Percentiles rank a stretch among this genome's conserved stretches.
These are phyloP conservation scores for Ustilago trichophora DNA, from an alignment of 1,284 basidiomycete species.

Conservation along the genomic window DNA sequence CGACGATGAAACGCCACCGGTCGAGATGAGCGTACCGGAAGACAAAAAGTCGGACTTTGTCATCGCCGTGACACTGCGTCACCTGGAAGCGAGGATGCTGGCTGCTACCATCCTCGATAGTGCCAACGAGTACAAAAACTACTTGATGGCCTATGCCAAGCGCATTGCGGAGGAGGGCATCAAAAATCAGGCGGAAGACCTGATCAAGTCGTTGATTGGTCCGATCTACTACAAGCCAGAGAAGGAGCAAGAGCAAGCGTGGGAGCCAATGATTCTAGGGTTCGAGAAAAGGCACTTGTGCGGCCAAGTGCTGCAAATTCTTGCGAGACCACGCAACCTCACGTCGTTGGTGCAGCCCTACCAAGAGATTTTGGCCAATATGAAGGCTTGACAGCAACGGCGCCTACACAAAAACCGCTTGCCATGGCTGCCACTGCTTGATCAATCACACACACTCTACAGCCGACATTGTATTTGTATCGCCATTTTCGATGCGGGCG, in stretches of 20 bases:
- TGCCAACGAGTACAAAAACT: conserved; percentile 55
- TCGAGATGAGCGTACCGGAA: conserved; percentile 44
- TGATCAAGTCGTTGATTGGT: conserved; percentile 58
- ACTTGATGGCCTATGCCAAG: conserved; percentile 53
- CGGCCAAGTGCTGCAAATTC: conserved; percentile 43
- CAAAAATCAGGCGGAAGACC: conserved; percentile 60
- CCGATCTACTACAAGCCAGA: conserved; percentile 61
- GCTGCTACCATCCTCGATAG: conserved; percentile 62
- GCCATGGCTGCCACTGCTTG: too few relatives aligned
- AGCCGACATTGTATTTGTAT: too few relatives aligned
- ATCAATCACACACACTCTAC: too few relatives aligned
- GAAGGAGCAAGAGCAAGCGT: conserved; percentile 27
- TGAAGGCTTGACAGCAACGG: conserved; percentile 26
- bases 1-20: conserved; percentile 20
- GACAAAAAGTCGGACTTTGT: conserved; percentile 49
- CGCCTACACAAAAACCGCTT: too few relatives aligned
- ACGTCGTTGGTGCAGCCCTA: conserved; percentile 45
- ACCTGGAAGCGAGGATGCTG: conserved; percentile 60
- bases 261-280: conserved; percentile 41
- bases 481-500: too few relatives aligned
- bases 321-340: conserved; percentile 40
- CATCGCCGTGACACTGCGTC: conserved; percentile 53
- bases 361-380: conserved; percentile 43
- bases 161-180: conserved; percentile 61
- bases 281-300: conserved; percentile 44